phyloP scores from a whole-genome alignment of 1,284 basidiomycete genomes.

The Malassezia slooffiae region DNA sequence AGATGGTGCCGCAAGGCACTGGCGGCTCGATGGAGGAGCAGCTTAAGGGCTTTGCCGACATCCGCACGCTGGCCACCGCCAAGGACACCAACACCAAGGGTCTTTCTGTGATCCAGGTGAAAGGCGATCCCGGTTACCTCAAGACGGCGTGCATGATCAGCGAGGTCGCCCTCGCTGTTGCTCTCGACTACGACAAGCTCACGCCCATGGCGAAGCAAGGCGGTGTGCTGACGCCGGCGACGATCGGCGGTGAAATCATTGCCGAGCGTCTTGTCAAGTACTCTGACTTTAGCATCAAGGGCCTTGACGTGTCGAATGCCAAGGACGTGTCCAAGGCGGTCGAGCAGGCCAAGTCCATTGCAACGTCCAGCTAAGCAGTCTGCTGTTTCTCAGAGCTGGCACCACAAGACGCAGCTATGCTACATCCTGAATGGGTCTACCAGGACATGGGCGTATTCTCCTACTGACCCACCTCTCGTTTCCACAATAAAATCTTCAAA shows the following conservation, averaged over 20 bases:
- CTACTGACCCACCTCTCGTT: no score
- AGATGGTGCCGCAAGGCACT: slow-evolving; percentile 7
- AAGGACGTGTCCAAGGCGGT: not conserved
- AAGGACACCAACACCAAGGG: slow-evolving; percentile 49
- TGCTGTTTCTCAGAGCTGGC: no score
- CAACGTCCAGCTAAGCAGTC: no score
- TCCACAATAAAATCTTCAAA: no score
- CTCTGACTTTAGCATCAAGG: slow-evolving; percentile 52
- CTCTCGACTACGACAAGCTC: slow-evolving; percentile 53
- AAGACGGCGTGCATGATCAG: slow-evolving; percentile 61
- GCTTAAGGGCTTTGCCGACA: slow-evolving; percentile 7
- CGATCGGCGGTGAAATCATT: slow-evolving; percentile 63
- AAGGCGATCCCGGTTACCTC: slow-evolving; percentile 70
- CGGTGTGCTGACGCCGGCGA: slow-evolving; percentile 66
- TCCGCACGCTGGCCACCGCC: slow-evolving; percentile 47
- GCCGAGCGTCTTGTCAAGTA: slow-evolving; percentile 57
- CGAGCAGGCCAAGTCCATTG: no score
- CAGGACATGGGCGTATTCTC: no score
- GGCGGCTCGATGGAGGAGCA: slow-evolving; percentile 11
- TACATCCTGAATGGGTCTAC: no score
- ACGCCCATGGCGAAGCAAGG: slow-evolving; percentile 56
- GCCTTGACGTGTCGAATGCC: not conserved
- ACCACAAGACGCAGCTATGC: no score
- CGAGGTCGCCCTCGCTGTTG: slow-evolving; percentile 62
- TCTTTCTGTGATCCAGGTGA: slow-evolving; percentile 57